A percentile compares a stretch with the other conserved stretches of the same genome.
phyloP scores from a whole-genome alignment of 371 early-diverging fungal species.

The Entomophthora muscae region DNA sequence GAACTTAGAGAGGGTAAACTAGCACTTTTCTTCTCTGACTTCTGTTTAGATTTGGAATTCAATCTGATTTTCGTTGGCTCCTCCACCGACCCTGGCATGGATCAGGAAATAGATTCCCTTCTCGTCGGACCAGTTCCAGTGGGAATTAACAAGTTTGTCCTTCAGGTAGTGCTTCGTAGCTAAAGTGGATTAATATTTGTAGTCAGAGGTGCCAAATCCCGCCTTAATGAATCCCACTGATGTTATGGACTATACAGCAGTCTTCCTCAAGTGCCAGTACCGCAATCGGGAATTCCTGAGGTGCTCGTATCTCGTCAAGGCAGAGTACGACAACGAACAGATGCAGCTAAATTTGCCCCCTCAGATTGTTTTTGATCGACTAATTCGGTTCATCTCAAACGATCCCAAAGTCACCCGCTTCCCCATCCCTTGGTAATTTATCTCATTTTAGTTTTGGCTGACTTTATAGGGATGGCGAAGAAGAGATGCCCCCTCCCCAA shows the following conservation, averaged over 20 bases:
- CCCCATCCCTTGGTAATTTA: constrained; percentile 60
- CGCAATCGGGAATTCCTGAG: constrained; percentile 79
- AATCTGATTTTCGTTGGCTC: constrained; percentile 89
- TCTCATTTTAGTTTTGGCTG: too few species aligned
- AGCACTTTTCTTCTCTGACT: too few species aligned
- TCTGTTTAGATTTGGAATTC: constrained; percentile 95
- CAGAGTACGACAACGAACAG: constrained; percentile 68
- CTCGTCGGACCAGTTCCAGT: constrained; percentile 94
- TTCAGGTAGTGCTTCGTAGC: constrained; percentile 42
- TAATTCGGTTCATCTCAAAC: constrained; percentile 75
- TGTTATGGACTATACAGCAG: constrained; percentile 72
- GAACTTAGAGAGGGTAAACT: constrained; percentile 76
- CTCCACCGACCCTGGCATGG: constrained; percentile 57
- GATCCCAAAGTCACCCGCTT: constrained; percentile 87
- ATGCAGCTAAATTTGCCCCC: constrained; percentile 42
- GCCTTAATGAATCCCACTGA: constrained; percentile 56
- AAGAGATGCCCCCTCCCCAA: constrained; percentile 8
- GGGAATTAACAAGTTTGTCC: constrained; percentile 87
- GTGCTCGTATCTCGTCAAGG: constrained; percentile 92
- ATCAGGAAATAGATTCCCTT: constrained; percentile 87
- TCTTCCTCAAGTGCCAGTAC: constrained; percentile 79
- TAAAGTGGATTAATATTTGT: constrained; percentile 1
- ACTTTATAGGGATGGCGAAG: constrained; percentile 7
- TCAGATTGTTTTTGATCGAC: constrained; percentile 37
- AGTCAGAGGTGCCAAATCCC: constrained; percentile 56